A percentile compares a stretch with the other conserved stretches of the same genome.
These are phyloP conservation scores for Diaporthe vexans DNA, from an alignment of 2,329 filamentous ascomycete genomes.

Conservation along the genomic window DNA sequence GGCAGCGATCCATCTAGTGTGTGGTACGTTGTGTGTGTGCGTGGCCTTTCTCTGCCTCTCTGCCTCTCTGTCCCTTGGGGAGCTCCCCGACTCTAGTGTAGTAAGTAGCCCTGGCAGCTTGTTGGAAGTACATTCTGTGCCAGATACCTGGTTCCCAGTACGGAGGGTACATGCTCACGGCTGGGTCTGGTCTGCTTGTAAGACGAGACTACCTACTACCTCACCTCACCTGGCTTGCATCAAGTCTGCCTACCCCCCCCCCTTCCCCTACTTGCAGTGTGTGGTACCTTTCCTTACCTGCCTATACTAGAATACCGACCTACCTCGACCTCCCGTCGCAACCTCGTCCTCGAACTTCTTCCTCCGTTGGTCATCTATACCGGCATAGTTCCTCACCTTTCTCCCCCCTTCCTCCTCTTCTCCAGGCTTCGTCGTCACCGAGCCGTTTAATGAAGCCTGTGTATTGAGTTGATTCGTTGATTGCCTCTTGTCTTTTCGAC, in stretches of 20 bases:
- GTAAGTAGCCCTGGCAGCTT: too few species aligned
- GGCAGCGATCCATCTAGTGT: constrained; percentile 23
- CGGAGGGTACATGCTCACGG: background rate
- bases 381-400: constrained; percentile 18
- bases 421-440: constrained; percentile 44
- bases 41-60: background rate
- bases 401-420: constrained; percentile 40
- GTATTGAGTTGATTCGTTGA: constrained; percentile 47
- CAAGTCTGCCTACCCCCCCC: constrained; percentile 11
- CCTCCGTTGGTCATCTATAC: constrained; percentile 32
- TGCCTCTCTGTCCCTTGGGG: background rate
- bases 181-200: background rate
- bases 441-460: constrained; percentile 49
- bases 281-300: background rate
- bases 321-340: constrained; percentile 27
- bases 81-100: constrained; percentile 7
- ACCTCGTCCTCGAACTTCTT: constrained; percentile 24
- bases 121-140: background rate
- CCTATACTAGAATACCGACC: constrained; percentile 8
- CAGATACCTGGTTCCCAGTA: background rate
- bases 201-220: constrained; percentile 14
- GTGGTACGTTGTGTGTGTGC: background rate
- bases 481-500: constrained; percentile 38
- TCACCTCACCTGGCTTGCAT: background rate
- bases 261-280: background rate